phyloP scores from a whole-genome alignment of 352 stramenopile species.

The Globisporangium ultimum region DNA sequence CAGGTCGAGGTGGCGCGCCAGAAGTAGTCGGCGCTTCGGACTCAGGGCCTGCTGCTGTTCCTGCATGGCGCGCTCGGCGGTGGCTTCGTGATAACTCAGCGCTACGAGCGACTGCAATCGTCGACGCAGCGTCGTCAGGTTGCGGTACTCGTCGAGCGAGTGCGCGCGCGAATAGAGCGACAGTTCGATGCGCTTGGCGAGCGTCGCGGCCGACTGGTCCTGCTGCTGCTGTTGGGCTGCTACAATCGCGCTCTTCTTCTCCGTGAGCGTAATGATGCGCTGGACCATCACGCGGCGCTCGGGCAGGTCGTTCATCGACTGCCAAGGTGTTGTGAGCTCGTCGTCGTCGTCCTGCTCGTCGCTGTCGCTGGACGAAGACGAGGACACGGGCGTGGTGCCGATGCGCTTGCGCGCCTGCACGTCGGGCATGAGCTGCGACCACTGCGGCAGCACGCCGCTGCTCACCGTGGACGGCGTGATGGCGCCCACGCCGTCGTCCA shows the following conservation, averaged over 20 bases:
- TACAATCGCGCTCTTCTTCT: constrained; percentile 18
- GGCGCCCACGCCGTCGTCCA: constrained; percentile 4
- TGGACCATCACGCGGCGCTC: constrained; percentile 68
- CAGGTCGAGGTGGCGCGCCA: constrained; percentile 17
- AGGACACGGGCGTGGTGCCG: constrained; percentile 17
- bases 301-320: constrained; percentile 50
- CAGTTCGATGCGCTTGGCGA: constrained; percentile 75
- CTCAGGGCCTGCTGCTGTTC: constrained; percentile 2
- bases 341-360: constrained; percentile 10
- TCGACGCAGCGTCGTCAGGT: constrained; percentile 62
- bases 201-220: constrained; percentile 14
- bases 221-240: constrained; percentile 6
- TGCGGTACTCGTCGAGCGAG: constrained; percentile 65
- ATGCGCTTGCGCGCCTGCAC: constrained; percentile 17
- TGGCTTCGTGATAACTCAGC: constrained; percentile 61
- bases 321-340: constrained; percentile 36
- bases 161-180: constrained; percentile 66
- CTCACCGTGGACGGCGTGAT: constrained; percentile 24
- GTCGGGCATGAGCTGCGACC: constrained; percentile 23
- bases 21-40: constrained; percentile 23
- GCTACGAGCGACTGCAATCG: constrained; percentile 69
- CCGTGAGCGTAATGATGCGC: constrained; percentile 62
- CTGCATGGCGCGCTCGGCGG: constrained; percentile 18
- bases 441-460: constrained; percentile 19
- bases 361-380: constrained; percentile 12